Evolutionary conservation across 2,329 filamentous ascomycete genomes (phyloP), one percentile per base, ranked within the genome.

Genomic region (Curvularia lunata): DNA sequence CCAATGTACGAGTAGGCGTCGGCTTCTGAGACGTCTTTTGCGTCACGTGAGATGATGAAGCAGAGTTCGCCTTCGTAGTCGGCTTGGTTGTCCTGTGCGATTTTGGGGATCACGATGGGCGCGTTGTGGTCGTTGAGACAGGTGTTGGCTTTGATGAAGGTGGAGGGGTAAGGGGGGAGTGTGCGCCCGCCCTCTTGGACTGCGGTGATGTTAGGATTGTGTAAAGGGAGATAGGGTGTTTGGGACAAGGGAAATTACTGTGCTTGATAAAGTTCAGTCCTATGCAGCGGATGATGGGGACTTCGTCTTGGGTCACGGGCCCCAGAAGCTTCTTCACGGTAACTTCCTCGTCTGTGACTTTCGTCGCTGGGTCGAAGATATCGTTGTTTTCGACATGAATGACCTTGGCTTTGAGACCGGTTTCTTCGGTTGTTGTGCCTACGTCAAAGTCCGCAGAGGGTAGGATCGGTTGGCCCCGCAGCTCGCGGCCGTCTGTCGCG

Each of bases 201-300:
- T 85, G 48, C 6, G 4, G 37, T 21, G 12, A 27, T 25, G 34
- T 7, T 53, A 3, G 47, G 38, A 48, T 9, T 25, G 23, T 23
- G 18, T 23, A 5, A 16, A 8, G 2, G 7, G 32, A n/a, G 7
- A 23, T n/a, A 10, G 2, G n/a, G 19, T 16, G n/a, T 13, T 13
- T 10, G 18, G 12, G 21, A 27, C 5, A 12, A n/a, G 18, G 10
- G 6, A 56, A 65, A n/a, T 5, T 64, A 77, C 74, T 84, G 63
- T 88, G 85, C 52, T 83, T 86, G 38, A 80, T 80, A 63, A 87
- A 87, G 64, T 88, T 87, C 27, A 88, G 67, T 0, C 85, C 86
- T 12, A 87, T 81, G 62, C 85, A 88, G 19, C 84, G 74, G 3
- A 88, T 66, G 42, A 86, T 84, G 0, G 84, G 82, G 0, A 87